Evolutionary conservation across 2,329 filamentous ascomycete genomes (phyloP), one percentile per base, ranked within the genome.

Genomic region (Neonectria sp.): DNA sequence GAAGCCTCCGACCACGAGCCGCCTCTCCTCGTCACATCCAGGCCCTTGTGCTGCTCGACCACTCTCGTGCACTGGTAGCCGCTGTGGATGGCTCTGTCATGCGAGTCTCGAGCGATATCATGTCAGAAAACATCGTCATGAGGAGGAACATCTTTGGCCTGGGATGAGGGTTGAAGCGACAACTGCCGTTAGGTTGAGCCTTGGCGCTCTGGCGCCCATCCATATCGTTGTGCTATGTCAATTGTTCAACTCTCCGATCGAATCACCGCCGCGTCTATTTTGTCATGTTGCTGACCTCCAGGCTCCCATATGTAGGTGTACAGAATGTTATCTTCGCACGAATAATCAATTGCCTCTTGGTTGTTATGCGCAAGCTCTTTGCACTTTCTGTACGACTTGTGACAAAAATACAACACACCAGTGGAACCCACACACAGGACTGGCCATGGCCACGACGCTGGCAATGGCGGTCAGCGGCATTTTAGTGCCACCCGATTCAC

Each of bases 61-160:
- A 71, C 62, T 73, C 65, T 67, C 27, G 15, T 56, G 17, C 13
- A 46, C n/a, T 17, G 49, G 60, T 75, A 75, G 63, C 69, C 73
- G 73, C 73, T 59, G 52, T 25, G 35, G 37, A 13, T 56, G 25
- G 25, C 56, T 55, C n/a, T 45, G 53, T 74, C 71, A 72, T 62
- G 55, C 61, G 73, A 75, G 68, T 48, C 43, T 63, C 15, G 4
- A 35, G 45, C 17, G 12, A 55, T 65, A 72, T 75, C 69, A 58
- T 61, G 60, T 66, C 68, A 72, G 68, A 27, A 29, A 35, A 51
- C 17, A n/a, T 64, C 25, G 35, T 35, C 43, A 17, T 25, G 51
- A 31, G 24, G 31, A 46, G 53, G 33, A 55, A 64, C 45, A 24
- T 31, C 68, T 59, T 37, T 37, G 40, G 48, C 27, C 49, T 68